Conservation (phyloP, 1,284 basidiomycete species). For the Marasmius fiardii region DNA sequence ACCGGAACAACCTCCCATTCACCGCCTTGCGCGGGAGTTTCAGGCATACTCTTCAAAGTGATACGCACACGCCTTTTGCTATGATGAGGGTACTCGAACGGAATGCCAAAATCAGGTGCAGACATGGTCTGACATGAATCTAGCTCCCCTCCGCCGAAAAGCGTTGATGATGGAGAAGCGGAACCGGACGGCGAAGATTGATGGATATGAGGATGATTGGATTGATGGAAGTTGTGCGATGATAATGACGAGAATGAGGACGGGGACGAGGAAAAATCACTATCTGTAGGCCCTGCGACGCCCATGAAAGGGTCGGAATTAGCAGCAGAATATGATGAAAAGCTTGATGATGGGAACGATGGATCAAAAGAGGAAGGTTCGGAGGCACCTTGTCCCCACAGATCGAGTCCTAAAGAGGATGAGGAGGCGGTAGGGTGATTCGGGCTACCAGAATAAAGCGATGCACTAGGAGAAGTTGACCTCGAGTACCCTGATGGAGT, state of each 20-base stretch:
- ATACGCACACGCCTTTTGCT: conserved; percentile 55
- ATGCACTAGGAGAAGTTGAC: conserved; percentile 30
- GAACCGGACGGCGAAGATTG: conserved; percentile 18
- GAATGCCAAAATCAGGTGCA: conserved; percentile 39
- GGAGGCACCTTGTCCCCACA: conserved; percentile 9
- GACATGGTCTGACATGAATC: conserved; percentile 30
- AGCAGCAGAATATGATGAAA: conserved; percentile 20
- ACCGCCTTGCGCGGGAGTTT: conserved; percentile 57
- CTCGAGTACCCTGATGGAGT: conserved; percentile 46
- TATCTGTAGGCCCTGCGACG: conserved; percentile 33
- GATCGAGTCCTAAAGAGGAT: conserved; percentile 23
- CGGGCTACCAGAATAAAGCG: conserved; percentile 17
- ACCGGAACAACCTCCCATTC: conserved; percentile 68
- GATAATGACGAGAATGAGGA: not conserved
- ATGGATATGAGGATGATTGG: not conserved
- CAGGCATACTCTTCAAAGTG: conserved; percentile 60
- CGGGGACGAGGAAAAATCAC: conserved; percentile 33
- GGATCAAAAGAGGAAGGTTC: conserved; percentile 1
- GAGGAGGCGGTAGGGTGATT: conserved; percentile 27
- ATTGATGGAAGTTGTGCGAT: not conserved
- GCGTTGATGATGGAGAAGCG: conserved; percentile 27
- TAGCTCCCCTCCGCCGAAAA: conserved; percentile 25
- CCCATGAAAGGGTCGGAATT: conserved; percentile 55
- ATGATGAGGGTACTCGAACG: conserved; percentile 27
- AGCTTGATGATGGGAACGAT: conserved; percentile 11